Evolutionary conservation across 768 basidiomycete species (phyloP), one percentile per base, ranked within the genome.

Genomic region (Filobasidium floriforme): DNA sequence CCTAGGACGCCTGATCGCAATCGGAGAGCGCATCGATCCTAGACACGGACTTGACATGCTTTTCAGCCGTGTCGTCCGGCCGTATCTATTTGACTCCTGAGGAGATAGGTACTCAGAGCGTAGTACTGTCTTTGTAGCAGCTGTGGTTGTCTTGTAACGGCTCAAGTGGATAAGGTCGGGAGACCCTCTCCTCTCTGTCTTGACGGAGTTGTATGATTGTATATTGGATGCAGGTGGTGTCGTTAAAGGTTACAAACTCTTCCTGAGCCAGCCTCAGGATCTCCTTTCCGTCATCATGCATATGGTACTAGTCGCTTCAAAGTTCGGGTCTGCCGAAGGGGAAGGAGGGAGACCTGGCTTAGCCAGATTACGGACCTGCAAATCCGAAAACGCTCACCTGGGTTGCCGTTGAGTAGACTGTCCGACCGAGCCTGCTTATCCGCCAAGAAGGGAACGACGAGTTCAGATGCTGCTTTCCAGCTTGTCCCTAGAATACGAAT

Each of bases 401-500:
- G 9, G 74, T 75, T 29, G 69, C 68, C 9, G 67, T 73, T 1
- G 76, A 74, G 61, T 77, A 80, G 2, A 72, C 75, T 19, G 76
- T 73, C 63, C 75, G 69, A 0, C 74, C 74, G 26, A 79, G 69
- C 24, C 75, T 44, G 69, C 78, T 79, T 65, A 79, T 76, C 14
- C 75, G 69, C 14, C 67, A 61, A 9, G 77, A 68, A 1, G 75
- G 71, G 70, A 78, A 75, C n/a, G 66, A 57, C 10, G 76, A 75
- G 60, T 76, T 77, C 37, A 77, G 52, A 69, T 77, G 76, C 40
- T 70, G 66, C 61, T 76, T 76, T n/a, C 75, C 75, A 7, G 75
- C 73, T 73, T 75, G 72, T 12, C 66, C 71, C 73, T 75, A 40
- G 7, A 32, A 12, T n/a, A 28, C 4, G 40, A 15, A 43, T 14